phyloP scores from a whole-genome alignment of 129 eudicot genomes.

The Tagetes erecta region DNA sequence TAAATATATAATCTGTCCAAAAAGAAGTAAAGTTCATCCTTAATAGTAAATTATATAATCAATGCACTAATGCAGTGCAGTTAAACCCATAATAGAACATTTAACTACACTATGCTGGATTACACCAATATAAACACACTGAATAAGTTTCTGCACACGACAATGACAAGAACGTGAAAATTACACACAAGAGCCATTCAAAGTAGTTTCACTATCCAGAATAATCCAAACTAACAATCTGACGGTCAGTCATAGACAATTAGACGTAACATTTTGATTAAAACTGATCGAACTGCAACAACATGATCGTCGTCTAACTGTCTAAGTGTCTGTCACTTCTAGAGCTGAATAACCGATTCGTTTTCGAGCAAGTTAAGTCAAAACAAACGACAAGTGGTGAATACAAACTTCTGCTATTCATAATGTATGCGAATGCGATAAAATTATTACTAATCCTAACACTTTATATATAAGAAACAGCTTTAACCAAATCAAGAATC shows the following conservation, averaged over 20 bases:
- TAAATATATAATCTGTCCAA: not conserved
- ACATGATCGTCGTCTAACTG: not conserved
- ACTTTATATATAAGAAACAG: not conserved
- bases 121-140: not conserved
- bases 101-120: not conserved
- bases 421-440: too few species aligned
- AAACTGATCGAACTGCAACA: not conserved
- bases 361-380: not conserved
- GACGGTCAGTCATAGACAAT: not conserved
- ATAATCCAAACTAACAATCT: not conserved
- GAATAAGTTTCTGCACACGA: not conserved
- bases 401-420: too few species aligned
- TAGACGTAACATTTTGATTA: not conserved
- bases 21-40: not conserved
- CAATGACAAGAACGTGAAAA: not conserved
- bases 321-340: not conserved
- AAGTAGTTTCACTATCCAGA: not conserved
- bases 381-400: not conserved
- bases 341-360: not conserved
- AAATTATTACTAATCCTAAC: too few species aligned
- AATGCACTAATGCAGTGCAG: not conserved
- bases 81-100: not conserved
- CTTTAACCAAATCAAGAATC: not conserved
- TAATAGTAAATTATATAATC: not conserved
- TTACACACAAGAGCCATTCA: not conserved